Base-by-base conservation (phyloP, 2,329 filamentous ascomycete species). In the Aspergillus pseudonomiae region DNA sequence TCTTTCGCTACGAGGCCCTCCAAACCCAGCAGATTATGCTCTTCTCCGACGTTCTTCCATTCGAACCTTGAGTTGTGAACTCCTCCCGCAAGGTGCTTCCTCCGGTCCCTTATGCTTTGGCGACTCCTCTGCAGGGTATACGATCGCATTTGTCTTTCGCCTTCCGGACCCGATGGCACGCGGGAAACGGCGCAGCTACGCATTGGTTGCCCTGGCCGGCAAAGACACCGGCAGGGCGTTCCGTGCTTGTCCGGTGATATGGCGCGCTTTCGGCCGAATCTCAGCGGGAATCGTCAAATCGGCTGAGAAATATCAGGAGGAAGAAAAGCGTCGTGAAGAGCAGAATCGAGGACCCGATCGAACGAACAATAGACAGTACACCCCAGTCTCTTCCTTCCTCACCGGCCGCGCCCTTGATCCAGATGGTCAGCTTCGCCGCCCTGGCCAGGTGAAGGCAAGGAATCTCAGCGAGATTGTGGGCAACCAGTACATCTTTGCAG, bases 71-170 rank as follows among this genome's bases (percentile, higher is more conserved):
- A 86, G 84, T 63, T 85, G 83, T 63, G 85, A 88, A 70, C 79
- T 82, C 11, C 78, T 88, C 3, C 85, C 85, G 3, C 81, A 81
- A 41, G 84, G 85, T 56, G 82, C 85, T 46, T 83, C 84, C 0
- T 85, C 85, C 7, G 85, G 85, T 0, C 84, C 84, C n/a, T 75
- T 88, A 54, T 85, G 83, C 69, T 88, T 87, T 67, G 85, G 85
- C 32, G 85, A 87, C 65, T 78, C 82, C 0, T 79, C 79, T 24
- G 80, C 83, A 6, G 85, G 85, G 59, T 86, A 87, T 75, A 87
- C 85, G 21, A 85, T 87, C 59, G 85, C 85, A 48, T 87, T 86
- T 70, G 81, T 86, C 46, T 88, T 88, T 73, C 84, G 85, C 52
- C 79, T 88, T 21, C 83, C 83, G 16, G 85, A 88, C 68, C 84